Conservation (phyloP, 371 early-diverging fungal species). For the Blakeslea trispora region DNA sequence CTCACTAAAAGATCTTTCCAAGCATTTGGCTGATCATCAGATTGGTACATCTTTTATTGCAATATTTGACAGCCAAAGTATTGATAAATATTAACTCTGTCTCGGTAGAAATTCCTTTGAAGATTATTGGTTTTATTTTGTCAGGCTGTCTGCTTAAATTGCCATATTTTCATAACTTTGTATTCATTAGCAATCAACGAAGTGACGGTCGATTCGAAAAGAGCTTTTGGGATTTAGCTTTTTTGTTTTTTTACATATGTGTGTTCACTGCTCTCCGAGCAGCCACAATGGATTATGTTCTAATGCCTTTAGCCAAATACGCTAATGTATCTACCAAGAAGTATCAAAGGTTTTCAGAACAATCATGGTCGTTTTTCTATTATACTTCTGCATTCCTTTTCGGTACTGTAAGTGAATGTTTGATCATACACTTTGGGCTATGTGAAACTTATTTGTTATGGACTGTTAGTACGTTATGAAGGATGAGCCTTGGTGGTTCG, state of each 20-base stretch:
- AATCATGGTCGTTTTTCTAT: slow-evolving; percentile 67
- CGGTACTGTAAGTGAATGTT: slow-evolving; percentile 50
- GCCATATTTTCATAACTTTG: slow-evolving; percentile 48
- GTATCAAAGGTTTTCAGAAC: slow-evolving; percentile 68
- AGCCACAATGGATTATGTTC: slow-evolving; percentile 49
- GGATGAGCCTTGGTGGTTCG: slow-evolving; percentile 68
- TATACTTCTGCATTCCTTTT: slow-evolving; percentile 48
- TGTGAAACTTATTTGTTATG: neutral
- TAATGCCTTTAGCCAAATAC: slow-evolving; percentile 56
- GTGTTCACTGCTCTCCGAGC: slow-evolving; percentile 67
- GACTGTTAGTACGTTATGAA: slow-evolving; percentile 46
- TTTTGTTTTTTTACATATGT: slow-evolving; percentile 61
- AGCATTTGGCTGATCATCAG: slow-evolving; percentile 40
- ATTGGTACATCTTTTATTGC: slow-evolving; percentile 25
- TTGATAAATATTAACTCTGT: neutral
- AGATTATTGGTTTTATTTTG: slow-evolving; percentile 28
- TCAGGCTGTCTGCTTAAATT: slow-evolving; percentile 32
- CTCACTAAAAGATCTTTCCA: neutral
- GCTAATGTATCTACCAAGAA: slow-evolving; percentile 48
- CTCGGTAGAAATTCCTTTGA: slow-evolving; percentile 33
- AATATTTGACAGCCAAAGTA: neutral
- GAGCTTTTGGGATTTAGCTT: slow-evolving; percentile 56
- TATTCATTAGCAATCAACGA: slow-evolving; percentile 49
- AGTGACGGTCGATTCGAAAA: slow-evolving; percentile 52
- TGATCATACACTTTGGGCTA: neutral